A percentile compares a stretch with the other conserved stretches of the same genome.
Conservation (phyloP, 164 flowering plant genomes). For the Liquidambar formosana region DNA sequence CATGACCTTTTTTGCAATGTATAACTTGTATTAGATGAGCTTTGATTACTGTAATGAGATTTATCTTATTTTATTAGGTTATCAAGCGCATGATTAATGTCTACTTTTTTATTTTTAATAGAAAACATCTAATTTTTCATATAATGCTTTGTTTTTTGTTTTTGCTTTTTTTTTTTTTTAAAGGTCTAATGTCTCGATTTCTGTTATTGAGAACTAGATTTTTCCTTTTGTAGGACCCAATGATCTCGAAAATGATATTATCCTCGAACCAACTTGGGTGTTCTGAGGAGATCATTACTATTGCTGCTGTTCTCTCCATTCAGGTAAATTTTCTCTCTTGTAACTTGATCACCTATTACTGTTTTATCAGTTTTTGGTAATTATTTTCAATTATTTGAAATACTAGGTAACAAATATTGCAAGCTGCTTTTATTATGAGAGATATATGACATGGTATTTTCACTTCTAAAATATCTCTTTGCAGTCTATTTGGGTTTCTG, state of each 20-base stretch:
- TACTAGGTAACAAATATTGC: not conserved
- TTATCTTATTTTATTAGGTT: not conserved
- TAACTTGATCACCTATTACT: not conserved
- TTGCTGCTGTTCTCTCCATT: constrained; percentile 81
- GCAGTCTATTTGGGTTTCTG: constrained; percentile 92
- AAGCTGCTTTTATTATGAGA: not conserved
- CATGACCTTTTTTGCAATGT: not conserved
- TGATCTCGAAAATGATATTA: constrained; percentile 88
- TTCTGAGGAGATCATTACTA: constrained; percentile 83
- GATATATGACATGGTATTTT: not conserved
- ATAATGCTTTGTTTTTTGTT: too few species aligned
- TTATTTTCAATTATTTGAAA: not conserved
- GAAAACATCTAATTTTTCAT: not conserved
- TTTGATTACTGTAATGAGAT: not conserved
- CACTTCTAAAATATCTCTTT: constrained; percentile 10
- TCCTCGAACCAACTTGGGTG: constrained; percentile 77
- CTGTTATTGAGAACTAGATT: not conserved
- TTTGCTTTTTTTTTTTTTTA: too few species aligned
- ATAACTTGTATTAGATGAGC: not conserved
- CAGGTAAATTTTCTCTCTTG: constrained; percentile 22
- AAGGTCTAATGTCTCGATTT: not conserved
- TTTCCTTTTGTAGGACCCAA: constrained; percentile 71
- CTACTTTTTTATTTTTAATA: not conserved
- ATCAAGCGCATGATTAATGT: not conserved
- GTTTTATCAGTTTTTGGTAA: not conserved